Conservation (phyloP, 306 rosid genomes). For the Lathyrus sativus region DNA sequence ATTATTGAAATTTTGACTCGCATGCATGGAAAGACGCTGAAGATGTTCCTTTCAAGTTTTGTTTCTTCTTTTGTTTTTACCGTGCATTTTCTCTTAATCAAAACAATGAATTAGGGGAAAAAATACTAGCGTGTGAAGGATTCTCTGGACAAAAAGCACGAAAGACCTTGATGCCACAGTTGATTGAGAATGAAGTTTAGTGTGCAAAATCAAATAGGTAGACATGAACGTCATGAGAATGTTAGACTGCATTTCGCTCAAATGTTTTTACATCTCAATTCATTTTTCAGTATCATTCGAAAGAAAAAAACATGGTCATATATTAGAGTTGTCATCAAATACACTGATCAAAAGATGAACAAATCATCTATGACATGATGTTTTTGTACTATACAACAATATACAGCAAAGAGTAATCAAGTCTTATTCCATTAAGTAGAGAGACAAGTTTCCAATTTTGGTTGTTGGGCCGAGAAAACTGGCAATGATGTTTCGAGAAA, state of each 20-base stretch:
- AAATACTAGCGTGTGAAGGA: neutral
- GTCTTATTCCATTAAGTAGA: neutral
- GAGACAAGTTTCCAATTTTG: neutral
- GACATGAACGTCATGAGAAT: neutral
- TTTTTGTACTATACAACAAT: neutral
- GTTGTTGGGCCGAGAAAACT: neutral
- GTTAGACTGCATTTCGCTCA: neutral
- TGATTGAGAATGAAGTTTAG: neutral
- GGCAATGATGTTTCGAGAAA: neutral
- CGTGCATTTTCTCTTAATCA: neutral
- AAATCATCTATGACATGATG: neutral
- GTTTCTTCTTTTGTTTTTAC: neutral
- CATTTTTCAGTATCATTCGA: constrained; percentile 1
- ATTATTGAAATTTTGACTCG: constrained; percentile 13
- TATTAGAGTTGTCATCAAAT: constrained; percentile 5
- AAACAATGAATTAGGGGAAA: neutral
- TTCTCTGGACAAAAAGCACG: neutral
- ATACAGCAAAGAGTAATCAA: neutral
- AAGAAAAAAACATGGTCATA: constrained; percentile 3
- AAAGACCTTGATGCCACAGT: neutral
- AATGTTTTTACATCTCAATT: neutral
- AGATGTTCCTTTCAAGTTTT: constrained; percentile 3
- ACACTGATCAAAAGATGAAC: constrained; percentile 1
- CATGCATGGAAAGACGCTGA: constrained; percentile 3
- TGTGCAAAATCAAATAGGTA: neutral